Base-by-base conservation (phyloP, 129 eudicot species). In the Flaveria sonorensis region DNA sequence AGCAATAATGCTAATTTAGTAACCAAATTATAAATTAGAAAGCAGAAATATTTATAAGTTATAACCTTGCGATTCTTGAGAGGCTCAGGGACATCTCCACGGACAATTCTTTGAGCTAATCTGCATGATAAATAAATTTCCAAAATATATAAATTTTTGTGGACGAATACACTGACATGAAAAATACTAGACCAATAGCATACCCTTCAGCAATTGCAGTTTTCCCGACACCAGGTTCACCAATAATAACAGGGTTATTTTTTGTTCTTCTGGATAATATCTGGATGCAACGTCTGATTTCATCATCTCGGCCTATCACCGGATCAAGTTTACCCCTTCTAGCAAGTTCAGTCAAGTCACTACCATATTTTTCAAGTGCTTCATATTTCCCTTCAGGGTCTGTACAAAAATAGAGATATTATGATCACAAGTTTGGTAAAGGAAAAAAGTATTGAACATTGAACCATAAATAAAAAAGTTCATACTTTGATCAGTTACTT, bases 161-260 rank as follows among this genome's bases (percentile, higher is more conserved):
- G 61, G 19, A 13, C 43, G 1, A 15, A 63, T 1, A 30, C 20
- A 60, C 14, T 67, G 2, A 62, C 8, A 30, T 4, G 3, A 23
- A 42, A 20, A 15, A 51, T 14, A 15, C 30, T 28, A 46, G 13
- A 74, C 56, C 18, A 67, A 51, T 32, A 52, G 39, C 77, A 61
- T 91, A 94, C 98, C 98, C 98, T 89, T 94, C 98, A 7, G 97
- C 98, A 80, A 94, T 94, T 68, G 98, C 98, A 47, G 98, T 94
- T 86, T 94, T 94, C 10, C 98, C 97, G 6, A 94, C 98, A 70
- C 98, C 98, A 72, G 97, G 98, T 83, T 94, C 98, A 28, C 98
- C 98, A 75, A 94, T 94, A 62, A 94, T 94, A 57, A 94, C 98
- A 55, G 96, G 98, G 80, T 94, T 94, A 63, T 94, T 94, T 80